Percentiles rank a stretch among this genome's conserved stretches.
These are phyloP conservation scores for Danielozyma ontarioensis DNA, from an alignment of 805 yeast genomes.

Conservation along the genomic window DNA sequence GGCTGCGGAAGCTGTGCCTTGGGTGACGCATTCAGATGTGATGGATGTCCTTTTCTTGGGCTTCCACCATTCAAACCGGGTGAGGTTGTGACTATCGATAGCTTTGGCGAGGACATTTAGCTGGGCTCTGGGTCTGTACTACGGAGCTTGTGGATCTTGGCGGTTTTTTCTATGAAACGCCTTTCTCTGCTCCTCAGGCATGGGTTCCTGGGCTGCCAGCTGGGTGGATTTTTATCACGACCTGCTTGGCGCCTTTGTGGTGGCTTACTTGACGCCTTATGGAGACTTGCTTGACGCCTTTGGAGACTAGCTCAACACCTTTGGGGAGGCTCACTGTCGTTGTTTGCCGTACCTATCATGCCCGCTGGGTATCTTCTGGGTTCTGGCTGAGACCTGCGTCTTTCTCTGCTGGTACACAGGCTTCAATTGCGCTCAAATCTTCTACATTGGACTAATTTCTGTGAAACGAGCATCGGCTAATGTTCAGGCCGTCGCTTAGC, in stretches of 20 bases:
- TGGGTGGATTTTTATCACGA: background rate
- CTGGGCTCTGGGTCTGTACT: background rate
- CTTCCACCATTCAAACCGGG: conserved; percentile 99
- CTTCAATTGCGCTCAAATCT: no score
- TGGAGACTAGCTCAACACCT: no score
- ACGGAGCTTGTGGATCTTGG: background rate
- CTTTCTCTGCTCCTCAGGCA: no score
- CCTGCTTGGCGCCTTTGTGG: background rate
- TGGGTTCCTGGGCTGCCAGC: background rate
- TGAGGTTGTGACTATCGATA: conserved; percentile 72
- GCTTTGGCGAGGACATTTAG: conserved; percentile 71
- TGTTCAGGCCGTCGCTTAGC: no score
- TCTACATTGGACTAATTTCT: no score
- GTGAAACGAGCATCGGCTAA: no score
- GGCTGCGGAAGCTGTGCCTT: conserved; percentile 97
- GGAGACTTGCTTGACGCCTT: no score
- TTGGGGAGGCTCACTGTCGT: no score
- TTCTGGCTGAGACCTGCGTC: no score
- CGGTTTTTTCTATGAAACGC: background rate
- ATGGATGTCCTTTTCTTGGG: conserved; percentile 96
- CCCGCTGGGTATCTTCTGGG: no score
- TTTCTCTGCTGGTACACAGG: no score
- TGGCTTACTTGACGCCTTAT: background rate
- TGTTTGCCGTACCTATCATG: no score
- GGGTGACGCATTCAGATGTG: conserved; percentile 98